Percentiles rank a stretch among this genome's conserved stretches.
These are phyloP conservation scores for Talaromyces stipitatus DNA, from an alignment of 495 filamentous ascomycete species.

Conservation along the genomic window DNA sequence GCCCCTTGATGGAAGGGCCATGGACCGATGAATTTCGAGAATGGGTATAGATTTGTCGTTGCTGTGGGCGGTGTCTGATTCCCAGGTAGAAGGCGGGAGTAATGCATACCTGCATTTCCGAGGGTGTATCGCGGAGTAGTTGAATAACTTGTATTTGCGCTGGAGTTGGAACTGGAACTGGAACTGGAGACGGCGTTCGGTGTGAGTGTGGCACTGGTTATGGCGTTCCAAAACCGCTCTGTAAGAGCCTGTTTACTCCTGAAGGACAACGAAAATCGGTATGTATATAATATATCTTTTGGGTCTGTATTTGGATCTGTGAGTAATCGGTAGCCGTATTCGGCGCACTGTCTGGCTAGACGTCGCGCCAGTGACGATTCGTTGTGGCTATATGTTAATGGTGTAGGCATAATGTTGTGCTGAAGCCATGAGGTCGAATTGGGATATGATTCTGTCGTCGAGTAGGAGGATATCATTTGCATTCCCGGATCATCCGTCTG, in stretches of 20 bases:
- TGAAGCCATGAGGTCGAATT: background rate
- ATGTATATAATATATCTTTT: constrained; percentile 45
- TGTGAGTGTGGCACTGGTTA: no score
- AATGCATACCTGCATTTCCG: constrained; percentile 61
- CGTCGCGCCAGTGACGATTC: constrained; percentile 62
- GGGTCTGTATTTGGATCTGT: constrained; percentile 42
- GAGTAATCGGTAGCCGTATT: constrained; percentile 52
- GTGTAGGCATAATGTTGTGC: background rate
- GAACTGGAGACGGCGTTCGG: background rate
- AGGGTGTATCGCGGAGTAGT: constrained; percentile 50
- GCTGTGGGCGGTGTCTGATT: background rate
- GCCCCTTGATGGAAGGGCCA: constrained; percentile 5
- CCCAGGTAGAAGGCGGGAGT: constrained; percentile 20
- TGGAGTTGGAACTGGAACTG: background rate
- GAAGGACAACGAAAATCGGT: constrained; percentile 57
- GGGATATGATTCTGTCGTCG: background rate
- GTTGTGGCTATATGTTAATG: constrained; percentile 23
- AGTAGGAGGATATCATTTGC: background rate
- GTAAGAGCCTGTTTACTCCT: constrained; percentile 40
- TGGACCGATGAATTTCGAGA: constrained; percentile 13
- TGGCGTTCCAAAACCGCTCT: constrained; percentile 23
- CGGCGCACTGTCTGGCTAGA: constrained; percentile 58
- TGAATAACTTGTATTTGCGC: constrained; percentile 17
- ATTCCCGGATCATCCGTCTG: background rate
- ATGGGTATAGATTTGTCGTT: constrained; percentile 13